Evolutionary conservation across 345 rosid species (phyloP).

Genomic region (Triadica sebifera): DNA sequence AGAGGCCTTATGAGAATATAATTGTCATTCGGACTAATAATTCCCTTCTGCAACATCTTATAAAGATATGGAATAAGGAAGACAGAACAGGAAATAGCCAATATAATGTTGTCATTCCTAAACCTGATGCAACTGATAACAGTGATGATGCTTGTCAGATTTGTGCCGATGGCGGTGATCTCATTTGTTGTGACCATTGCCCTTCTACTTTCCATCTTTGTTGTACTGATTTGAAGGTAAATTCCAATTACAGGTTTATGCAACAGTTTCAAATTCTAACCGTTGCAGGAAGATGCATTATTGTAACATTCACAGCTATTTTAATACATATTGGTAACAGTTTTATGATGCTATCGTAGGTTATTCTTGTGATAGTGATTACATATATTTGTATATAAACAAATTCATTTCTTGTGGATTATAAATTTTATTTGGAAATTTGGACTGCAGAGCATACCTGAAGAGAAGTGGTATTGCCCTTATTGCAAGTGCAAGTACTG

Average conservation of each 20-base stretch:
- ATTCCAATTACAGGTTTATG: no score
- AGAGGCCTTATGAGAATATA: constrained; percentile 15
- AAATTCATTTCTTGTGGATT: background rate
- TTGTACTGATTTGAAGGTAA: constrained; percentile 29
- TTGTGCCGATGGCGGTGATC: constrained; percentile 35
- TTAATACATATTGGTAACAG: no score
- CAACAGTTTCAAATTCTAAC: no score
- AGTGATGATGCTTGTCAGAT: constrained; percentile 31
- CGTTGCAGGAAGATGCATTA: no score
- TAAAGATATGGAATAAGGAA: background rate
- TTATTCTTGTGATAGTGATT: no score
- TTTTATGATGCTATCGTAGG: no score
- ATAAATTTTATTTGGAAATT: background rate
- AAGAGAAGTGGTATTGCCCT: constrained; percentile 26
- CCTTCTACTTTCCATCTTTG: constrained; percentile 27
- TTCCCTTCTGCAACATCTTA: constrained; percentile 7
- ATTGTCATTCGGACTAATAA: background rate
- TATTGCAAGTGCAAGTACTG: constrained; percentile 30
- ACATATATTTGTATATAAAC: no score
- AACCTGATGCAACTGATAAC: background rate
- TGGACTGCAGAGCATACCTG: constrained; percentile 22
- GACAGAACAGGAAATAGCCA: background rate
- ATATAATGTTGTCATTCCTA: background rate
- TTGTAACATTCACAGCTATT: no score
- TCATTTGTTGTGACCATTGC: constrained; percentile 33